Base-by-base conservation (phyloP, 148 eudicot species). In the Chenopodium album region DNA sequence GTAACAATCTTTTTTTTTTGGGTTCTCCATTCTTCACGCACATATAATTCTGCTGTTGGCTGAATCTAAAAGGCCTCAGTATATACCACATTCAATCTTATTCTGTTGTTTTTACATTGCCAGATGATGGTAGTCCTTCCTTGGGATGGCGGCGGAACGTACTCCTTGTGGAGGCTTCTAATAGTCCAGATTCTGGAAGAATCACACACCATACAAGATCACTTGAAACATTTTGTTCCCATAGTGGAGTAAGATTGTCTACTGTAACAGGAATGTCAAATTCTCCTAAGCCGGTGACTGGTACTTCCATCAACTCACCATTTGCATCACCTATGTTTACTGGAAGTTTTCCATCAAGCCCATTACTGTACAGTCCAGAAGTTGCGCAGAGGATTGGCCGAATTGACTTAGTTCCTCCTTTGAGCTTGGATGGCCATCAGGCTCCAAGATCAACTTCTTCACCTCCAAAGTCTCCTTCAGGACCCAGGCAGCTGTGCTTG, bases 311-410 rank as follows among this genome's bases (percentile, higher is more conserved):
- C 66, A 88, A 87, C 41, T 90, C 98, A 7, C 97, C 98, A 66
- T 94, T 88, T 82, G 77, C 92, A 19, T 97, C 99, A 48, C 98
- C 99, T 78, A 84, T 92, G 87, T 94, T 97, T 83, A 97, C 99
- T 16, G 98, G 99, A 79, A 97, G 99, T 87, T 97, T 97, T 85
- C 95, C 98, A 50, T 92, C 97, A 31, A 97, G 92, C 86, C 99
- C 98, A 72, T 88, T 86, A 60, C 47, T 96, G 48, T 92, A 85
- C 80, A 94, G 98, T 88, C 99, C 99, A 67, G 98, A 92, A 83
- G 14, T 89, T 79, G 87, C 90, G 16, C 88, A 88, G 46, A 87
- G 88, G 81, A 72, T 81, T 76, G 93, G 94, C 32, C 89, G 89
- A 84, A 89, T 92, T 64, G 99, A 96, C 88, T 79, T 88, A 80